Evolutionary conservation across 768 basidiomycete species (phyloP).

Genomic region (Amanita molliuscula): DNA sequence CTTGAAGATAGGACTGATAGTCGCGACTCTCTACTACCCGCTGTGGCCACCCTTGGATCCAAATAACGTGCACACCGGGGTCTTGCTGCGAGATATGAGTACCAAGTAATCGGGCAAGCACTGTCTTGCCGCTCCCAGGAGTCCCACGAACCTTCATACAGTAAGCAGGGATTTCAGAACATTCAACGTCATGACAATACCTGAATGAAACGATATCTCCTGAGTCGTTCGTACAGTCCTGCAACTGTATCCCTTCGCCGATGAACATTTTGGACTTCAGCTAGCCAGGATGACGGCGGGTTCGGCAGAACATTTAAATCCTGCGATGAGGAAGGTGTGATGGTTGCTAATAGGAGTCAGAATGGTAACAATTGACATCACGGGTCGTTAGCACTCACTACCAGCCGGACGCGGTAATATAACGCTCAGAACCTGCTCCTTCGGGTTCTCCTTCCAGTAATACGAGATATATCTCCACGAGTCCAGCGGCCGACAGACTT

Average conservation of each 20-base stretch:
- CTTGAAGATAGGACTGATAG: neutral
- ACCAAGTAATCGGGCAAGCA: neutral
- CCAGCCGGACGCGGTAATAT: neutral
- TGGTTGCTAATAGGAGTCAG: neutral
- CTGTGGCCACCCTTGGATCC: neutral
- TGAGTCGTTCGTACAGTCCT: neutral
- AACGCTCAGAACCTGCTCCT: neutral
- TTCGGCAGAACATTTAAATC: neutral
- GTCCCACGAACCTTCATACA: slow-evolving; percentile 2
- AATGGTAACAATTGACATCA: neutral
- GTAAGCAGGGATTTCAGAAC: slow-evolving; percentile 1
- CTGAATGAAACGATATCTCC: neutral
- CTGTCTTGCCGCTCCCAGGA: slow-evolving; percentile 2
- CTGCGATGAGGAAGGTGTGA: neutral
- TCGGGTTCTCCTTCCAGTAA: neutral
- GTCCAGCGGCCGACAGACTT: neutral
- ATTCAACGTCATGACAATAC: neutral
- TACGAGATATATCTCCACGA: neutral
- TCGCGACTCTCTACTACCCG: neutral
- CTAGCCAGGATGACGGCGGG: neutral
- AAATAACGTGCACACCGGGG: neutral
- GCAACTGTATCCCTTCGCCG: neutral
- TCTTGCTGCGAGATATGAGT: neutral
- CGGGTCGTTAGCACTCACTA: neutral
- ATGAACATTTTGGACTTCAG: neutral